Percentiles rank a stretch among this genome's conserved stretches.
phyloP scores from a whole-genome alignment of 441 rosid genomes.

The Iberis amara region DNA sequence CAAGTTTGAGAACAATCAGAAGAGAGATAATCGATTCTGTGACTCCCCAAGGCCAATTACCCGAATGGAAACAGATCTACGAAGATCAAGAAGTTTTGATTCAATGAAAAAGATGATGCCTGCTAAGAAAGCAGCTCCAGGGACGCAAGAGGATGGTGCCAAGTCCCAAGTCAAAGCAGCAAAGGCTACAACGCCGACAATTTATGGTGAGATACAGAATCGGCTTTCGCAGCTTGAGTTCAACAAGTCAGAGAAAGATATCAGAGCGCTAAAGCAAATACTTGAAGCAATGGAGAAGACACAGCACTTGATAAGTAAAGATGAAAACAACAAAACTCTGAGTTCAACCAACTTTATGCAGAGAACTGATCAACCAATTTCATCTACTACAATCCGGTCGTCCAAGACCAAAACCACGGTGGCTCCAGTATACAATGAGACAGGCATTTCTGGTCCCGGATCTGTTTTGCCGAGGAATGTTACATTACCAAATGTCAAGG shows the following conservation, averaged over 20 bases:
- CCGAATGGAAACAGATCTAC: conserved; percentile 41
- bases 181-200: conserved; percentile 41
- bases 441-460: conserved; percentile 30
- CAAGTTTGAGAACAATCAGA: conserved; percentile 31
- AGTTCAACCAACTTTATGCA: conserved; percentile 31
- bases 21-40: conserved; percentile 36
- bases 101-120: conserved; percentile 42
- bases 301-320: conserved; percentile 31
- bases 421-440: conserved; percentile 36
- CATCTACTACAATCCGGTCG: conserved; percentile 36
- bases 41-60: conserved; percentile 47
- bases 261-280: conserved; percentile 81
- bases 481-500: conserved; percentile 33
- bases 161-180: conserved; percentile 39
- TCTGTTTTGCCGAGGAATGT: conserved; percentile 28
- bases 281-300: conserved; percentile 85
- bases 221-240: conserved; percentile 73
- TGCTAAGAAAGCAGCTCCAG: conserved; percentile 39
- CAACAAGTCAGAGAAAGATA: conserved; percentile 74
- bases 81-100: conserved; percentile 35
- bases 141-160: conserved; percentile 46
- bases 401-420: conserved; percentile 46
- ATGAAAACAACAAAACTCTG: conserved; percentile 34
- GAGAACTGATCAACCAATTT: conserved; percentile 30
- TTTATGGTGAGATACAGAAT: conserved; percentile 81